Evolutionary conservation across 2,329 filamentous ascomycete species (phyloP), one percentile per base, ranked within the genome.

Genomic region (Aureobasidium mangrovei): DNA sequence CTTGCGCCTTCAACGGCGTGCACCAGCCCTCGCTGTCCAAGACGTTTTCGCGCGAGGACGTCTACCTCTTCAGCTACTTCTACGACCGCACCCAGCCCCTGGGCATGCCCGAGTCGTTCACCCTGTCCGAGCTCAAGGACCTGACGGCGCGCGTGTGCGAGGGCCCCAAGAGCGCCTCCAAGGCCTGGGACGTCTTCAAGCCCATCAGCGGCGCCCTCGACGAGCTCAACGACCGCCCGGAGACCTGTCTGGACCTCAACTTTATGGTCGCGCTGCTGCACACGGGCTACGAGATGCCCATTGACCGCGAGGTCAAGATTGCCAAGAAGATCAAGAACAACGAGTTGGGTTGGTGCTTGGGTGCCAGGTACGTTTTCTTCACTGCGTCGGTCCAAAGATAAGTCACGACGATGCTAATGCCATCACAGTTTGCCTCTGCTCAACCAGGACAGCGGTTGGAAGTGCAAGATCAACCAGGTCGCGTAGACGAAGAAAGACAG

Each of bases 241-340:
- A 98, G 72, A 88, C 86, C 71, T 98, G 93, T 72, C 74, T 98
- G 64, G 93, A 98, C 71, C 75, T 98, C 63, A 98, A 88, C 75
- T 98, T 97, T 67, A 96, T 96, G 89, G 74, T 95, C 63, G 88
- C 88, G 28, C 77, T 98, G 55, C 75, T 97, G 53, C 91, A 97
- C 71, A 95, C 89, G 4, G 93, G 93, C 3, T 98, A 98, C 65
- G 93, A 97, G 62, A 96, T 98, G 89, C 91, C 91, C 3, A 84
- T 97, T 63, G 88, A 95, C 62, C 81, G 94, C 38, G 93, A 98
- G 72, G 90, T 98, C 61, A 91, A 88, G 78, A 95, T 96, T 67
- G 93, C 91, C 57, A 98, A 98, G 86, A 95, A 96, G 79, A 95
- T 98, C 67, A 91, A 94, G 75, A 84, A 84, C 55, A 96, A 96